Evolutionary conservation across 371 early-diverging fungal genomes (phyloP).

Genomic region (Gilbertella persicaria): DNA sequence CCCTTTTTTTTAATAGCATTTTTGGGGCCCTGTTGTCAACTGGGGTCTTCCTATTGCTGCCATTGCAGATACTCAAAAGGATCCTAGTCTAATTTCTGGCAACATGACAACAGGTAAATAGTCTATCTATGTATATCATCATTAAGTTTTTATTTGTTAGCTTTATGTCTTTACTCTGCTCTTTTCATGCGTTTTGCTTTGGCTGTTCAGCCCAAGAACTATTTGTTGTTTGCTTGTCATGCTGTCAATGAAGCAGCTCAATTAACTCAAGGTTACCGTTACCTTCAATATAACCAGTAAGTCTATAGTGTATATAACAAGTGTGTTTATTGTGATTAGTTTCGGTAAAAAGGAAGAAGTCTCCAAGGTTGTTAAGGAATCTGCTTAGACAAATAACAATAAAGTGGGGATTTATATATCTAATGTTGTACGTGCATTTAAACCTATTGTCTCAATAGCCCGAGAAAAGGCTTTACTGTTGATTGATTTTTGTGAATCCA

Average conservation of each 20-base stretch:
- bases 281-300: conserved; percentile 72
- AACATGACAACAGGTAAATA: conserved; percentile 87
- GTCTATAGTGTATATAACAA: neutral
- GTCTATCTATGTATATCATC: neutral
- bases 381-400: conserved; percentile 1
- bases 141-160: conserved; percentile 21
- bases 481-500: conserved; percentile 60
- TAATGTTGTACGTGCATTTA: conserved; percentile 28
- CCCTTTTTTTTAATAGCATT: conserved; percentile 57
- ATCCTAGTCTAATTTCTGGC: conserved; percentile 90
- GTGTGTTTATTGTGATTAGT: neutral
- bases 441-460: conserved; percentile 62
- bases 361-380: conserved; percentile 12
- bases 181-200: conserved; percentile 97
- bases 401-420: conserved; percentile 15
- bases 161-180: conserved; percentile 79
- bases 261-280: conserved; percentile 85
- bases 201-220: conserved; percentile 90
- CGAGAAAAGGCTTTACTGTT: conserved; percentile 57
- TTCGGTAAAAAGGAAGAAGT: conserved; percentile 27
- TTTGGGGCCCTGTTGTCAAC: conserved; percentile 95
- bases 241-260: conserved; percentile 89
- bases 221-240: conserved; percentile 92
- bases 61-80: conserved; percentile 90
- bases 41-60: conserved; percentile 98